A percentile compares a stretch with the other conserved stretches of the same genome.
phyloP scores from a whole-genome alignment of 2,329 filamentous ascomycete species.

The Paraconiothyrium brasiliense region DNA sequence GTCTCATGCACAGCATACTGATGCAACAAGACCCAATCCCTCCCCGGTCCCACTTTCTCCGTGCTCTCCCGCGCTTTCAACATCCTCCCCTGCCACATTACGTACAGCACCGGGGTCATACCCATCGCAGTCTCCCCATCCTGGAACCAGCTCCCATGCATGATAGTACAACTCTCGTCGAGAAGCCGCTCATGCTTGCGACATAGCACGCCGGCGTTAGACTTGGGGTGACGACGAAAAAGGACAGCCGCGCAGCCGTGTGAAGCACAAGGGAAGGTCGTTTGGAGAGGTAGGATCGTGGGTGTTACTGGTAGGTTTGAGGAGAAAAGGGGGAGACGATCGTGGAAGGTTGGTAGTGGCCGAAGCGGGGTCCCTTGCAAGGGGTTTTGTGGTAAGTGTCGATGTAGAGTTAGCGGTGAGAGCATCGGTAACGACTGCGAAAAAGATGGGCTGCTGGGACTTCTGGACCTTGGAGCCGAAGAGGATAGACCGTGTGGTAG shows the following conservation, averaged over 20 bases:
- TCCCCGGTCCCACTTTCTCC: neutral
- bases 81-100: neutral
- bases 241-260: neutral
- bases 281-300: neutral
- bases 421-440: neutral
- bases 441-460: too few species aligned
- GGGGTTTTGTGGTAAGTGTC: neutral
- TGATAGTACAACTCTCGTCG: neutral
- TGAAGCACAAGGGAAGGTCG: neutral
- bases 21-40: neutral
- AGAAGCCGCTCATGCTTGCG: neutral
- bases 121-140: conserved; percentile 6
- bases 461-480: neutral
- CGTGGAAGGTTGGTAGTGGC: neutral
- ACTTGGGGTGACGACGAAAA: neutral
- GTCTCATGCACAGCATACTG: too few species aligned
- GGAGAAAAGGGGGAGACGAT: neutral
- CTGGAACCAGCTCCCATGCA: neutral
- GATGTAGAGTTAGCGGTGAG: neutral
- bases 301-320: neutral
- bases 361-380: neutral
- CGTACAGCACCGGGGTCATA: neutral
- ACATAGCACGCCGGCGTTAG: neutral
- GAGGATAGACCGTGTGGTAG: too few species aligned
- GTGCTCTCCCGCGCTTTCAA: neutral